Conservation (phyloP, 805 yeast genomes). For the Yarrowia yakushimensis region DNA sequence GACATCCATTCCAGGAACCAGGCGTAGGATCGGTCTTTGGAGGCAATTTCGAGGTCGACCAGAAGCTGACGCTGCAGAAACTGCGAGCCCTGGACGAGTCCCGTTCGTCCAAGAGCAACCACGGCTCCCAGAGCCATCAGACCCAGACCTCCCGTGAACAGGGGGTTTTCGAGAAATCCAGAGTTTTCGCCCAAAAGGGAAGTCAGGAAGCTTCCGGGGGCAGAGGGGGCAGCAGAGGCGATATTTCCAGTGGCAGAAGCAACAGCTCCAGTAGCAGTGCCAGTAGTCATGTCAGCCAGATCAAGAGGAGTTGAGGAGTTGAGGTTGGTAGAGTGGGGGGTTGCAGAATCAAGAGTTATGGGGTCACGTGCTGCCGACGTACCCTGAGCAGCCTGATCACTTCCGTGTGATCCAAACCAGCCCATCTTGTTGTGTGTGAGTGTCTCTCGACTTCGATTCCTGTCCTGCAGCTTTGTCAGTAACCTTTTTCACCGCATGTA, state of each 20-base stretch:
- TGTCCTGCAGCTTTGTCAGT: neutral
- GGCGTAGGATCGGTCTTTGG: conserved; percentile 85
- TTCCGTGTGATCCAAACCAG: conserved; percentile 11
- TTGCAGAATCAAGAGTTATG: too few relatives aligned
- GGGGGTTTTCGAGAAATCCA: conserved; percentile 63
- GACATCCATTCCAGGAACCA: conserved; percentile 99
- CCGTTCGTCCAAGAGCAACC: conserved; percentile 71
- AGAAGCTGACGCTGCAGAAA: conserved; percentile 76
- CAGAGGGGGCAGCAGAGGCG: neutral
- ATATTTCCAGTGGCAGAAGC: neutral
- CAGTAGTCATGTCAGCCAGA: neutral
- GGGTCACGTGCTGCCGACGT: too few relatives aligned
- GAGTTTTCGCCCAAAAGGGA: neutral
- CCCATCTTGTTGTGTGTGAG: too few relatives aligned
- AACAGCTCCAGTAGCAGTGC: neutral
- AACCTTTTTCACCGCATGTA: conserved; percentile 2
- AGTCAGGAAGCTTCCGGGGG: neutral
- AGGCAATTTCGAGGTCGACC: conserved; percentile 89
- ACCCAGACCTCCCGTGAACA: conserved; percentile 98
- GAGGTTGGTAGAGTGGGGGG: too few relatives aligned
- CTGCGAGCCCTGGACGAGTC: conserved; percentile 57
- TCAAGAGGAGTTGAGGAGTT: neutral
- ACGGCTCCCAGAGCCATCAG: conserved; percentile 92
- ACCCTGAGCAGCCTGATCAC: neutral
- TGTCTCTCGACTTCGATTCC: too few relatives aligned